Base-by-base conservation (phyloP, 768 basidiomycete species). In the Glaciozyma antarctica region DNA sequence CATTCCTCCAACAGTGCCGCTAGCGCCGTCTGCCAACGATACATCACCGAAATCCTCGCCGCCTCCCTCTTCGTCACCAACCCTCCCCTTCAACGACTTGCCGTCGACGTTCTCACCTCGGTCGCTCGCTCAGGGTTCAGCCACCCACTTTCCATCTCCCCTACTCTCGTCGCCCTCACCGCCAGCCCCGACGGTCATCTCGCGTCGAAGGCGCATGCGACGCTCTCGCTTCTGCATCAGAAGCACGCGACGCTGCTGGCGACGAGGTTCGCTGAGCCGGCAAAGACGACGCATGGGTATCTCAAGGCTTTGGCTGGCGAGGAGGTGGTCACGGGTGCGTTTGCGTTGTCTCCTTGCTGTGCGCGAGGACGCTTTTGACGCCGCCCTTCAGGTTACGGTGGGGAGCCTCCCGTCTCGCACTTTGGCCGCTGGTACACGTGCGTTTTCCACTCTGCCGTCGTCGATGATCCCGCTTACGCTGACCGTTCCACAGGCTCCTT, bases 41-140 rank as follows among this genome's bases (percentile, higher is more conserved):
- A 98, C 73, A 79, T 98, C 49, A 77, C 80, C 17, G 84, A 85
- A 43, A 90, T 99, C 58, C 78, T 97, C 47, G 81, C 86, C 1
- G 88, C 91, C 0, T 88, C 89, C 0, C 75, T 92, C 26, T 88
- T 90, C 2, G 80, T 81, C 60, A 82, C 87, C 69, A 68, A 79
- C 26, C 45, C 56, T 21, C 22, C 51, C 22, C 55, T 67, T 5
- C 67, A 69, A 28, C 69, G 69, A 13, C 54, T 72, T 26, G 94
- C 93, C 10, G 82, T 97, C 59, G 93, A 98, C 68, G 87, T 98
- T 52, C 77, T 99, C 61, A 87, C 83, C 41, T 94, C 95, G 73
- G 94, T 92, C 0, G 85, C 98, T 68, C 90, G 87, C 73, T 94
- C 97, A 77, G 95, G 95, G 4, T 81, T 98, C 59, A 90, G 91